Conservation (phyloP, 2,329 filamentous ascomycete genomes). For the Aureobasidium uvarum region DNA sequence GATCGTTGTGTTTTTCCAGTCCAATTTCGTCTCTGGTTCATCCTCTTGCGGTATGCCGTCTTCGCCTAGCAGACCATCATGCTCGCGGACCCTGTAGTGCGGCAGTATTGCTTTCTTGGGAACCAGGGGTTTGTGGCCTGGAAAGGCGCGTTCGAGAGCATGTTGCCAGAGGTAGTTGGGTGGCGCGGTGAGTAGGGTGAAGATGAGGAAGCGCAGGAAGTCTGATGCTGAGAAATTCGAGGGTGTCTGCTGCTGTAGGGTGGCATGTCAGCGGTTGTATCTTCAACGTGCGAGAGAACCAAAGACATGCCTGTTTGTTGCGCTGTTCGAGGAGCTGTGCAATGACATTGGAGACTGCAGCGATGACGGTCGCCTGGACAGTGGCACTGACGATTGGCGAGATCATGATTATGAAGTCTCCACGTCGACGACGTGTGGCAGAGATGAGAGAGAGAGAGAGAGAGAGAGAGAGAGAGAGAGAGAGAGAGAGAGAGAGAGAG, state of each 20-base stretch:
- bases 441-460: constrained; percentile 33
- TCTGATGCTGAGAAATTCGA: constrained; percentile 50
- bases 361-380: constrained; percentile 64
- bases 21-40: background rate
- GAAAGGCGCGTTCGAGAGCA: constrained; percentile 54
- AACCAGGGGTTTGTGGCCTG: constrained; percentile 42
- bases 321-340: constrained; percentile 62
- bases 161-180: constrained; percentile 61
- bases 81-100: background rate
- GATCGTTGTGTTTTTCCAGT: constrained; percentile 27
- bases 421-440: background rate
- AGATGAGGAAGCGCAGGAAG: constrained; percentile 55
- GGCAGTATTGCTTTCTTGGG: background rate
- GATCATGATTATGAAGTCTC: constrained; percentile 38
- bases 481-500: too few species aligned
- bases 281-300: too few species aligned
- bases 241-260: constrained; percentile 36
- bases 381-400: constrained; percentile 55
- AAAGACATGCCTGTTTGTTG: constrained; percentile 12
- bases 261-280: background rate
- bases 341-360: constrained; percentile 66
- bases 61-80: background rate
- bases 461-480: too few species aligned
- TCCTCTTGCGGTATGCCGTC: background rate
- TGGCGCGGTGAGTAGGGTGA: constrained; percentile 55